Base-by-base conservation (phyloP, 768 basidiomycete genomes). In the Hemileccinum rubropunctum region DNA sequence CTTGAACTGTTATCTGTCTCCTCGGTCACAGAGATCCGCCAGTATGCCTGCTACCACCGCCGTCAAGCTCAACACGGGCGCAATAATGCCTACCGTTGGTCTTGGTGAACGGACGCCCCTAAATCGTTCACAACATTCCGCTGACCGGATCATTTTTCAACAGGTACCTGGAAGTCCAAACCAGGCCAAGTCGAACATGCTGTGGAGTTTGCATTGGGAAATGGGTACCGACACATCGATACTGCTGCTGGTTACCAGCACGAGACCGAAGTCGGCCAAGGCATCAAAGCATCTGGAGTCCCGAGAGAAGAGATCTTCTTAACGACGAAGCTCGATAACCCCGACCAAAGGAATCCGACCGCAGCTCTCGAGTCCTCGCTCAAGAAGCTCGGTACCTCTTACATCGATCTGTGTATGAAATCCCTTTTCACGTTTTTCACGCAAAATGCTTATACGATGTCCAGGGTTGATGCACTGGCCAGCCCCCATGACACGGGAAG, bases 381-480 rank as follows among this genome's bases (percentile, higher is more conserved):
- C 49, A 70, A 74, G 58, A 73, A 76, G 47, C 82, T 95, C 41
- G 81, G 79, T 27, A 85, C 83, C 1, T 74, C 81, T 42, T 94
- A 94, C 64, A 73, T 94, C 41, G 89, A 94, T 61, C 80, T 92
- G 21, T 92, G 86, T 82, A 62, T 59, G 73, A 68, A 54, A 35
- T 13, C 18, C 8, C 10, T 23, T 23, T 23, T 46, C 27, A 9
- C 13, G 5, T 20, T 12, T n/a, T 42, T 4, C 4, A 7, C 2
- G 9, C 11, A 30, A 30, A 12, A 30, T 30, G 18, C 23, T 57
- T 10, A 48, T 33, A 11, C 9, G n/a, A 30, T 30, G 28, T 17
- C 38, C 51, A 85, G 83, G 82, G 80, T 72, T 89, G 50, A 82
- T 90, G 78, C 88, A 90, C 69, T 90, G 88, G 89, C 91, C 90